Base-by-base conservation (phyloP, 257 asterid genomes). In the Eustoma russellianum region DNA sequence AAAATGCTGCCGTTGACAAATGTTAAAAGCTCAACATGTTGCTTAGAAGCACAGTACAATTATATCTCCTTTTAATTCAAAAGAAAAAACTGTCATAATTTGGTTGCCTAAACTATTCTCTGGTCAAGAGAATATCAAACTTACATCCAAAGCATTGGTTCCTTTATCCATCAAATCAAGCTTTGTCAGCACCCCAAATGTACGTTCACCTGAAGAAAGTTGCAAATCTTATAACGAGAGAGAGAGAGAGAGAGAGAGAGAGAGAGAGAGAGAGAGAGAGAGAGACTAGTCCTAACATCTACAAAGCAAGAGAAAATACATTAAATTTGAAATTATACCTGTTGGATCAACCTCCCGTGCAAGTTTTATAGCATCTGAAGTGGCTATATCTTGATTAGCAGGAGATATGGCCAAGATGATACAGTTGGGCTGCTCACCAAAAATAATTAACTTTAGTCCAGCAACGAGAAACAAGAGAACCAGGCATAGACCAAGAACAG, bases 111-210 rank as follows among this genome's bases (percentile, higher is more conserved):
- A 30, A 38, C 13, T 10, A 28, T 51, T 4, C 10, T 19, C 47
- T 41, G 28, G 33, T 15, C 17, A 28, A 69, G 41, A 59, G 41
- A 62, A 51, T 50, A 53, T 58, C 56, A 56, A 57, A 67, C 67
- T 64, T 59, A 89, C 97, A 60, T 89, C 97, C 48, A 81, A 66
- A 14, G 97, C 95, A 60, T 89, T 81, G 53, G 97, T 89, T 70
- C 97, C 97, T 73, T 76, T 86, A 72, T 89, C 97, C 97, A 89
- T 89, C 69, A 89, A 75, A 76, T 89, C 97, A 43, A 89, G 78
- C 69, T 89, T 89, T 16, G 95, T 86, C 76, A 89, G 68, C 76
- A 89, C 97, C 54, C 95, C 97, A 67, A 89, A 89, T 17, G 97
- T 89, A 13, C 97, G 93, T 28, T 83, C 97, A 60, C 95, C 97